A percentile compares a stretch with the other conserved stretches of the same genome.
phyloP scores from a whole-genome alignment of 148 eudicot species.

The Cornus kousa region DNA sequence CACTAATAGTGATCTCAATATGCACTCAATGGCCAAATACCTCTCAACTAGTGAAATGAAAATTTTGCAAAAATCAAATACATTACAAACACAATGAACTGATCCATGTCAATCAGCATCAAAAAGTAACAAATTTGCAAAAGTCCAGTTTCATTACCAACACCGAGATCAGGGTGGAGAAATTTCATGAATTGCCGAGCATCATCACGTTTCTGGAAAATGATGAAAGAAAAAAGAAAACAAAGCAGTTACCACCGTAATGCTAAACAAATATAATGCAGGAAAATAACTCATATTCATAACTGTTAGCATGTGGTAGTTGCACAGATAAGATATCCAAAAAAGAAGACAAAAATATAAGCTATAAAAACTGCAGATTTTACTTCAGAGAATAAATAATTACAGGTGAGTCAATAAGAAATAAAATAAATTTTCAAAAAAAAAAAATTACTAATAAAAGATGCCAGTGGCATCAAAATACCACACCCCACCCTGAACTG shows the following conservation, averaged over 20 bases:
- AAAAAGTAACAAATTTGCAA: neutral
- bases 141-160: conserved; percentile 48
- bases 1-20: neutral
- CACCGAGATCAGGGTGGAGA: conserved; percentile 88
- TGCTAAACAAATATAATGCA: neutral
- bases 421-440: neutral
- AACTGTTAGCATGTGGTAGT: neutral
- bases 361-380: neutral
- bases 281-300: neutral
- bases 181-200: conserved; percentile 94
- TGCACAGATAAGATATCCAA: neutral
- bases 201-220: conserved; percentile 85
- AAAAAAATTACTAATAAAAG: no score
- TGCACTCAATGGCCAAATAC: conserved; percentile 8
- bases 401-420: neutral
- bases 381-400: neutral
- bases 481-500: neutral
- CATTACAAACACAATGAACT: conserved; percentile 3
- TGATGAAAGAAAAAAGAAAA: conserved; percentile 1
- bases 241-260: conserved; percentile 7
- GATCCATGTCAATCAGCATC: neutral
- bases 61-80: neutral
- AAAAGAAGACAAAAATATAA: neutral
- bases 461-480: neutral
- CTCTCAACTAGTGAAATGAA: neutral